Conservation (phyloP, 306 rosid genomes). For the Inga leiocalycina region DNA sequence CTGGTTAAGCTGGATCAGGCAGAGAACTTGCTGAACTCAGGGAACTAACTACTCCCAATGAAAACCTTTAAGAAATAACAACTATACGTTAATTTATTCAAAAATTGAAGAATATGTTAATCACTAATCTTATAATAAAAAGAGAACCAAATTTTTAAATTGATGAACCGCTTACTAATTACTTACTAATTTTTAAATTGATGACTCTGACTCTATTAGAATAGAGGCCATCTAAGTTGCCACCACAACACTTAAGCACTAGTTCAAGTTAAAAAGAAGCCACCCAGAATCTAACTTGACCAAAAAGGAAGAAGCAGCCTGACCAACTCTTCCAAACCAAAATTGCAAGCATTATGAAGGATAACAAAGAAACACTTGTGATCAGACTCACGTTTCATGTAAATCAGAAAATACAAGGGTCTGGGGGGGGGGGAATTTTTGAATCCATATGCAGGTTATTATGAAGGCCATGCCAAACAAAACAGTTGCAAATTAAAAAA, state of each 20-base stretch:
- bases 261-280: background rate
- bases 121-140: background rate
- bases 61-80: background rate
- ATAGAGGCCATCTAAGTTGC: background rate
- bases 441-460: slow-evolving; percentile 5
- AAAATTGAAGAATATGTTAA: slow-evolving; percentile 11
- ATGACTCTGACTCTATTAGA: background rate
- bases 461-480: slow-evolving; percentile 22
- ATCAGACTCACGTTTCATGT: slow-evolving; percentile 14
- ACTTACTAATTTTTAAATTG: background rate
- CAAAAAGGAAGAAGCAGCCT: background rate
- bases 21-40: background rate
- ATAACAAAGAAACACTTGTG: slow-evolving; percentile 11
- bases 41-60: background rate
- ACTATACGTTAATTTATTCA: background rate
- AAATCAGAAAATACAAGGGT: slow-evolving; percentile 2
- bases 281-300: background rate
- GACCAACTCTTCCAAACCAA: slow-evolving; percentile 9
- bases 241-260: background rate
- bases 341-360: background rate
- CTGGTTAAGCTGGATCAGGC: background rate
- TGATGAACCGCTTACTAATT: background rate
- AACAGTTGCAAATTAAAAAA: slow-evolving; percentile 26
- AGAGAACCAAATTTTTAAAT: background rate
- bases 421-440: background rate